These are phyloP conservation scores for Neoboletus magnificus DNA, from an alignment of 768 basidiomycete species.

Conservation along the genomic window DNA sequence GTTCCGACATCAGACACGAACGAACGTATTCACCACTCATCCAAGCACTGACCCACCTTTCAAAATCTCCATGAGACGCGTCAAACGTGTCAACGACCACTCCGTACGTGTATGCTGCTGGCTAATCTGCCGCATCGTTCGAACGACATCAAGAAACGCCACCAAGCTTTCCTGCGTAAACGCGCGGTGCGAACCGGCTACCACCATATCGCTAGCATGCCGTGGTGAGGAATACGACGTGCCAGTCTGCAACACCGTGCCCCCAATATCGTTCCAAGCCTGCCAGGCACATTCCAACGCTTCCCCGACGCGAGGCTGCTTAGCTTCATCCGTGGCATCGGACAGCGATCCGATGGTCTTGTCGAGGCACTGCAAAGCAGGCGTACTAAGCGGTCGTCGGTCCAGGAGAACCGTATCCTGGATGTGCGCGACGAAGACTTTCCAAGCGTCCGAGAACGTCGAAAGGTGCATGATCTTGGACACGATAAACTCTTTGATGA, in stretches of 20 bases:
- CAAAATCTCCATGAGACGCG: constrained; percentile 70
- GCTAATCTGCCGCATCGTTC: constrained; percentile 52
- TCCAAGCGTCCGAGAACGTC: constrained; percentile 71
- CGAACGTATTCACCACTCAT: no score
- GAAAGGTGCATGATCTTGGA: constrained; percentile 70
- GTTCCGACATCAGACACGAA: neutral
- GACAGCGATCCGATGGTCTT: constrained; percentile 65
- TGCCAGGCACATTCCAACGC: constrained; percentile 67
- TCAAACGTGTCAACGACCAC: constrained; percentile 64
- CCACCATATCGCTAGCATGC: neutral
- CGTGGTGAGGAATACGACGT: constrained; percentile 13
- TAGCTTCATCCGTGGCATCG: constrained; percentile 25
- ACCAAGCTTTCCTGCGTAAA: constrained; percentile 76
- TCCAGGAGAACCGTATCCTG: constrained; percentile 68
- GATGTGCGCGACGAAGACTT: constrained; percentile 69
- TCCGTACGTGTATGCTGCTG: constrained; percentile 46
- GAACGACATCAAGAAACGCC: constrained; percentile 72
- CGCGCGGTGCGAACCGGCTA: constrained; percentile 3
- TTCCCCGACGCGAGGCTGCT: constrained; percentile 40
- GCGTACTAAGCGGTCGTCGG: constrained; percentile 66
- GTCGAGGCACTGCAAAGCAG: constrained; percentile 83
- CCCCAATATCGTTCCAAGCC: constrained; percentile 64
- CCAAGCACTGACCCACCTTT: constrained; percentile 48
- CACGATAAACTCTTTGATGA: constrained; percentile 77
- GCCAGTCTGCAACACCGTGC: constrained; percentile 39